Base-by-base conservation (phyloP, 2,329 filamentous ascomycete genomes). In the Colletotrichum sp. region DNA sequence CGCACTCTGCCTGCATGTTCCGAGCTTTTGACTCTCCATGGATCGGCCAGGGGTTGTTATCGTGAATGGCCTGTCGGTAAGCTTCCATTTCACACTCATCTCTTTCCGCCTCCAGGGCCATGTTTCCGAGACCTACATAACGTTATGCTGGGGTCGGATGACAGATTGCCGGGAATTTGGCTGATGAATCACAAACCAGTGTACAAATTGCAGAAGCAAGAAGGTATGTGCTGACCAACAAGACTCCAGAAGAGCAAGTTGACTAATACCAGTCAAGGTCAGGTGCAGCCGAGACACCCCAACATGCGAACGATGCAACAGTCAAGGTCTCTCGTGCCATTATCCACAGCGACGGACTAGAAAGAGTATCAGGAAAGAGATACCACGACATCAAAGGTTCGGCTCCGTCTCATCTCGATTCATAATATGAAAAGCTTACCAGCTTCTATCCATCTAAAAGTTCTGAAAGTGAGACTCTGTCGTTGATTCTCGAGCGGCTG, bases 221-320 rank as follows among this genome's bases (percentile, higher is more conserved):
- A 76, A 76, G 74, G 74, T 76, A 30, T 16, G 44, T 34, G 11
- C 11, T 36, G 15, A 29, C 19, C 34, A 9, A 19, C 59, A 59
- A 29, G 32, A 30, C 19, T n/a, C n/a, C 69, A 29, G 27, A 22
- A 1, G 12, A 44, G 16, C 2, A 25, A 0, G 29, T 57, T 68
- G 65, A 29, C 69, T 73, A 27, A 71, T 39, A 22, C 16, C 19
- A 8, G 65, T 12, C 32, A 44, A 81, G 80, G 72, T 83, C 22
- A 79, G 81, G 55, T 83, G 82, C 62, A 82, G 81, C 66, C 81
- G 82, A 65, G 71, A 81, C 36, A 79, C 80, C 70, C 82, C 82
- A 29, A 71, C 72, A 8, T 83, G 82, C 49, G 75, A 79, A 30
- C 79, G 81, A 9, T 83, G 82, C 71, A 79, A 75, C 57, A 69